A percentile compares a stretch with the other conserved stretches of the same genome.
Conservation (phyloP, 257 asterid species). For the Penstemon newberryi region DNA sequence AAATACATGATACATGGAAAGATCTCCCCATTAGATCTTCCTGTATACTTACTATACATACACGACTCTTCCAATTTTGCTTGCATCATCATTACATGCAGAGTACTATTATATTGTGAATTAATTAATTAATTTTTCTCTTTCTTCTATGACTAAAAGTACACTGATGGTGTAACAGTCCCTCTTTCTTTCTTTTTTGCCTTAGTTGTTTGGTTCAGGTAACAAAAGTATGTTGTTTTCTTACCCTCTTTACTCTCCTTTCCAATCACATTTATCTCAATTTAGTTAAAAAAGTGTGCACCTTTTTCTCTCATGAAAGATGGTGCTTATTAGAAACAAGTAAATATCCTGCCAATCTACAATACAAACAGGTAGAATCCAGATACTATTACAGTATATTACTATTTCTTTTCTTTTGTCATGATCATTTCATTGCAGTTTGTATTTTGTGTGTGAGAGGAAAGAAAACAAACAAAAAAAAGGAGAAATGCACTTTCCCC, state of each 20-base stretch:
- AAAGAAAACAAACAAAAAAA: conserved; percentile 23
- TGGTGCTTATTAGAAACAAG: conserved; percentile 30
- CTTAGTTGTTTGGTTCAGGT: conserved; percentile 61
- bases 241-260: conserved; percentile 47
- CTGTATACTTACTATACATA: neutral
- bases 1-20: conserved; percentile 28
- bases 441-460: conserved; percentile 8
- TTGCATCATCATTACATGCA: conserved; percentile 64
- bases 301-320: conserved; percentile 32
- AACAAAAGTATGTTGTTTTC: conserved; percentile 57
- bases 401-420: conserved; percentile 25
- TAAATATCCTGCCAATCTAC: conserved; percentile 43
- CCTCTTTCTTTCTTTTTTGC: conserved; percentile 41
- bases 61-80: conserved; percentile 47
- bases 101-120: neutral
- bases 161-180: conserved; percentile 65
- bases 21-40: conserved; percentile 61
- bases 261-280: conserved; percentile 41
- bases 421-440: conserved; percentile 38
- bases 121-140: neutral
- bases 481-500: no score
- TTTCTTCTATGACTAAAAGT: conserved; percentile 40
- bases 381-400: conserved; percentile 20
- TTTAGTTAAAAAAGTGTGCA: conserved; percentile 25
- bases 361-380: conserved; percentile 47